Percentiles rank a stretch among this genome's conserved stretches.
Conservation (phyloP, 345 rosid genomes). For the Salix caprea region DNA sequence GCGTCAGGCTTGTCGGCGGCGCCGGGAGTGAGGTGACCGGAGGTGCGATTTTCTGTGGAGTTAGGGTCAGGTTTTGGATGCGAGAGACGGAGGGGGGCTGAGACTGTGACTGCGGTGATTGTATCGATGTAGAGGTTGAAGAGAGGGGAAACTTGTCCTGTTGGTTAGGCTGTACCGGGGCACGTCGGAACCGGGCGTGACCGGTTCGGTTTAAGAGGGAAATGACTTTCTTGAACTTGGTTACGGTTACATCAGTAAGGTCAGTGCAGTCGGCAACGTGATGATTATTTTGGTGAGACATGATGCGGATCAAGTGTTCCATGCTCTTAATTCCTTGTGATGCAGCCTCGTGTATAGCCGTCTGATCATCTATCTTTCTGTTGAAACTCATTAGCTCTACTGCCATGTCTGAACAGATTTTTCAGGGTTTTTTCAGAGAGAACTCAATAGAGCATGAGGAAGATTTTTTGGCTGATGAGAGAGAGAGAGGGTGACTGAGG, state of each 20-base stretch:
- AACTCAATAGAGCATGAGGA: background rate
- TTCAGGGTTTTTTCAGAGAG: background rate
- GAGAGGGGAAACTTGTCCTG: constrained; percentile 7
- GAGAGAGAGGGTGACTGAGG: background rate
- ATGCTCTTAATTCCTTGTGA: constrained; percentile 78
- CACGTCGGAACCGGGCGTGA: constrained; percentile 88
- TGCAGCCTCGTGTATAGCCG: constrained; percentile 80
- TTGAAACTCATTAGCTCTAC: constrained; percentile 55
- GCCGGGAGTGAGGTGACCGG: background rate
- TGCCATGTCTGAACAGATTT: constrained; percentile 34
- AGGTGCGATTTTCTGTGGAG: constrained; percentile 1
- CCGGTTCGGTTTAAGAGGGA: constrained; percentile 77
- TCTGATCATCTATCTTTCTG: constrained; percentile 62
- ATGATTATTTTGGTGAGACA: constrained; percentile 38
- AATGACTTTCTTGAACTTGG: constrained; percentile 72
- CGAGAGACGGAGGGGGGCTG: constrained; percentile 7
- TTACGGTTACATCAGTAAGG: constrained; percentile 65
- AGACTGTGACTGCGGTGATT: constrained; percentile 19
- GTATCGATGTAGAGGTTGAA: constrained; percentile 22
- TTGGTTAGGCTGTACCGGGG: constrained; percentile 35
- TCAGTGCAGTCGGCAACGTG: constrained; percentile 46
- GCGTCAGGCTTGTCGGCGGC: constrained; percentile 43
- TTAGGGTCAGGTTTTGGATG: background rate
- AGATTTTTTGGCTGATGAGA: background rate
- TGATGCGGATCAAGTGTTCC: constrained; percentile 66